Percentiles rank a stretch among this genome's conserved stretches.
Evolutionary conservation across 257 asterid genomes (phyloP).

Genomic region (Penstemon davidsonii): DNA sequence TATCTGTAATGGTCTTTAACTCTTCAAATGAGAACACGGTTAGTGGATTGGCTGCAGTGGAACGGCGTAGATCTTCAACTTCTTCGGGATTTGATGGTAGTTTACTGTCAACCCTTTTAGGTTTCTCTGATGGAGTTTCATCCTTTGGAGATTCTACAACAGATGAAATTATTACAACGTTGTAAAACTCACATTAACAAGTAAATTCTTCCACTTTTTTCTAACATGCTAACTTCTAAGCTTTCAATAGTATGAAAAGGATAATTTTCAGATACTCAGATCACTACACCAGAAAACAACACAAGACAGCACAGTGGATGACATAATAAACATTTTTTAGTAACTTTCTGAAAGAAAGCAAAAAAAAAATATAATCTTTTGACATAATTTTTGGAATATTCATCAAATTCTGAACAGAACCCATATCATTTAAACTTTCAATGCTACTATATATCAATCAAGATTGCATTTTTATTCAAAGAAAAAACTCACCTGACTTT

Average conservation of each 20-base stretch:
- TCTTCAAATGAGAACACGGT: slow-evolving; percentile 69
- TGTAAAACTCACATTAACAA: too few species aligned
- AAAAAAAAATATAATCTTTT: neutral
- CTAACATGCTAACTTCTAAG: too few species aligned
- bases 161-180: neutral
- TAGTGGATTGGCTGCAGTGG: slow-evolving; percentile 59
- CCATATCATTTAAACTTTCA: neutral
- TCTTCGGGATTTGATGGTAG: slow-evolving; percentile 91
- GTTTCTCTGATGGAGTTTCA: slow-evolving; percentile 39
- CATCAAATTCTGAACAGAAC: neutral
- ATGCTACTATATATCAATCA: neutral
- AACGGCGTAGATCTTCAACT: slow-evolving; percentile 80
- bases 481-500: slow-evolving; percentile 56
- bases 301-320: neutral
- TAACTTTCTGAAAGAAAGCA: neutral
- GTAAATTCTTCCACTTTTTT: too few species aligned
- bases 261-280: too few species aligned
- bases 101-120: slow-evolving; percentile 43
- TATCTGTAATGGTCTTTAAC: slow-evolving; percentile 61
- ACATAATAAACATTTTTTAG: neutral
- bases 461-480: neutral
- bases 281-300: too few species aligned
- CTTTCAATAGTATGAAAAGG: too few species aligned
- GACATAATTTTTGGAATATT: neutral
- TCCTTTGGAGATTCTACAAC: slow-evolving; percentile 53